Percentiles rank a stretch among this genome's conserved stretches.
phyloP scores from a whole-genome alignment of 805 yeast genomes.

The Komagataella pseudopastoris region DNA sequence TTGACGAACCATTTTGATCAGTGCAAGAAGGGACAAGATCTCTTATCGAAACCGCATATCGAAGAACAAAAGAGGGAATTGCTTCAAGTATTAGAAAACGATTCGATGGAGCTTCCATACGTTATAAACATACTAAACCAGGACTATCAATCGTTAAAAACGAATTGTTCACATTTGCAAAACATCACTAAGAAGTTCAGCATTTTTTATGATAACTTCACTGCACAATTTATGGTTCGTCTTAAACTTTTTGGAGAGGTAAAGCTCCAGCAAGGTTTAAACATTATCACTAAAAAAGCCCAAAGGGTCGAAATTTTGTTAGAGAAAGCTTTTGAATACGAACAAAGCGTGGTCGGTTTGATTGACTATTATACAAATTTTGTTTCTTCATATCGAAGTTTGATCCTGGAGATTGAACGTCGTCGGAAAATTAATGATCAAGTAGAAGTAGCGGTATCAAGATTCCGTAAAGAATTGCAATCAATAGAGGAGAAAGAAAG shows the following conservation, averaged over 20 bases:
- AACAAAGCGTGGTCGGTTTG: conserved; percentile 14
- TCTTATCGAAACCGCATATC: conserved; percentile 18
- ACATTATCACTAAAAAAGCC: conserved; percentile 3
- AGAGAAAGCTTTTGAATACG: conserved; percentile 8
- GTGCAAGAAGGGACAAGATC: conserved; percentile 35
- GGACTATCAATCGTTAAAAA: conserved; percentile 8
- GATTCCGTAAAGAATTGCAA: conserved; percentile 25
- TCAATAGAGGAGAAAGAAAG: conserved; percentile 29
- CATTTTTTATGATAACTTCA: conserved; percentile 9
- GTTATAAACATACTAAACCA: conserved; percentile 32
- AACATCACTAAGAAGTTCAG: conserved; percentile 13
- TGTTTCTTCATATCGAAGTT: conserved; percentile 33
- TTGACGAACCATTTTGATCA: conserved; percentile 78
- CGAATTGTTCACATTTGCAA: conserved; percentile 17
- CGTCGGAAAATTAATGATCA: conserved; percentile 26
- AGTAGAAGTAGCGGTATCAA: conserved; percentile 24
- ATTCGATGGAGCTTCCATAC: conserved; percentile 39
- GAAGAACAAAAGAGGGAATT: conserved; percentile 23
- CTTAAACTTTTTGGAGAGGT: conserved; percentile 17
- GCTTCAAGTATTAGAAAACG: conserved; percentile 33
- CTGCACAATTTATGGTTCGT: conserved; percentile 7
- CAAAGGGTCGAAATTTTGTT: conserved; percentile 6
- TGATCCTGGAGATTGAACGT: conserved; percentile 39
- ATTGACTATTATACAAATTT: conserved; percentile 38
- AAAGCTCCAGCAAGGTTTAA: conserved; percentile 11